Percentiles rank a stretch among this genome's conserved stretches.
These are phyloP conservation scores for Botrytis elliptica DNA, from an alignment of 2,329 filamentous ascomycete species.

Conservation along the genomic window DNA sequence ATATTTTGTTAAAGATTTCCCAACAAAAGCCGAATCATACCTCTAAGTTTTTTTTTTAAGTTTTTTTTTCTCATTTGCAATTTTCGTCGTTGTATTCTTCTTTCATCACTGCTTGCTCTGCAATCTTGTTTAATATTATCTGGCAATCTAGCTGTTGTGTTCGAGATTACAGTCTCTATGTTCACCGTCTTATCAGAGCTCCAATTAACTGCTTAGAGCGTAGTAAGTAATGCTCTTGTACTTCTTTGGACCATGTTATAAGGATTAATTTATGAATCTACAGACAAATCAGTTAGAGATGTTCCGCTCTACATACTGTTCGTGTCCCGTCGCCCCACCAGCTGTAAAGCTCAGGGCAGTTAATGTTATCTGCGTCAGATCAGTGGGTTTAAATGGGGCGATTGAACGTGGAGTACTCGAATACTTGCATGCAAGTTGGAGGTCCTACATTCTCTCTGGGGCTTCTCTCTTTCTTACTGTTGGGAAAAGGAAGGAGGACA, in stretches of 20 bases:
- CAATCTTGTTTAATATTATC: not conserved
- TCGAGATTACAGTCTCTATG: not conserved
- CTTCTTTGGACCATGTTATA: not conserved
- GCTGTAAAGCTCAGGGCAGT: not conserved
- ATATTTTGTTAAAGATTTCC: not conserved
- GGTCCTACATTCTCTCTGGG: not conserved
- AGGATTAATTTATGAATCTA: not conserved
- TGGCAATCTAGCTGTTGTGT: not conserved
- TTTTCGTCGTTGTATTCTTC: not conserved
- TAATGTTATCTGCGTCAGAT: slow-evolving; percentile 1
- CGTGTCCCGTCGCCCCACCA: not conserved
- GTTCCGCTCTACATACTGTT: not conserved
- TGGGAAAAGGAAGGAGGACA: not conserved
- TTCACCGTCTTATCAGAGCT: not conserved
- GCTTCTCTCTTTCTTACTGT: not conserved
- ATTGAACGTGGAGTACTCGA: not conserved
- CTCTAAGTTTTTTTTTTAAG: not conserved
- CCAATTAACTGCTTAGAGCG: not conserved
- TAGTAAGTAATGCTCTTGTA: not conserved
- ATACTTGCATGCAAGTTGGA: not conserved
- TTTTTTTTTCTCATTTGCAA: not conserved
- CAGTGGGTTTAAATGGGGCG: not conserved
- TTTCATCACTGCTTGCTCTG: not conserved
- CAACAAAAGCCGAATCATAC: not conserved
- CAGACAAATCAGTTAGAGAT: not conserved